Conservation (phyloP, 2,329 filamentous ascomycete species). For the Zymoseptoria ardabiliae region DNA sequence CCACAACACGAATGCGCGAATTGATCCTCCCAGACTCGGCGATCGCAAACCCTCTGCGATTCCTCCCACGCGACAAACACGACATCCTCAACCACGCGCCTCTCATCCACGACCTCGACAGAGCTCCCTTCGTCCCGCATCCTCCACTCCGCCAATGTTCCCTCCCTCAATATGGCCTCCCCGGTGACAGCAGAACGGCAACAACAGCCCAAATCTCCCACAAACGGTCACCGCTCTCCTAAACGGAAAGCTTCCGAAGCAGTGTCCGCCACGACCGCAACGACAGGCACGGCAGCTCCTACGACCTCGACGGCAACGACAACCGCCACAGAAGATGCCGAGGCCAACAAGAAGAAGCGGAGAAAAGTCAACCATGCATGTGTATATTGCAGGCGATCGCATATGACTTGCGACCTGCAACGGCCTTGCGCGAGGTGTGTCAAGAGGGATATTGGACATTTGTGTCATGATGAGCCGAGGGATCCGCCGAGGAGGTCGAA, state of each 20-base stretch:
- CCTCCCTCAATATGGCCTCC: background rate
- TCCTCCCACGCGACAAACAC: background rate
- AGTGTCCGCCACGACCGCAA: too few species aligned
- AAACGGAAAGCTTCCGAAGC: background rate
- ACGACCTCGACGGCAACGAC: background rate
- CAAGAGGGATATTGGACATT: conserved; percentile 95
- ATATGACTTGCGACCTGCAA: conserved; percentile 57
- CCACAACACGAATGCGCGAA: background rate
- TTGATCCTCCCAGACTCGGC: background rate
- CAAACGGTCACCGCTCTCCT: background rate
- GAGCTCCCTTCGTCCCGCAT: background rate
- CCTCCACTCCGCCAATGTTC: background rate
- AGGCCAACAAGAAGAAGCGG: background rate
- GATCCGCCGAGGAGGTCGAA: conserved; percentile 80
- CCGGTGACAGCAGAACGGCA: conserved; percentile 2
- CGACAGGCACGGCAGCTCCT: too few species aligned
- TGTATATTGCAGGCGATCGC: conserved; percentile 47
- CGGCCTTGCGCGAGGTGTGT: conserved; percentile 95
- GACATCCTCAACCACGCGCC: background rate
- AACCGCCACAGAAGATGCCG: background rate
- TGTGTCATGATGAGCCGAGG: conserved; percentile 95
- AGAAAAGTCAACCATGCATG: conserved; percentile 47
- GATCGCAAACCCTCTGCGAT: background rate
- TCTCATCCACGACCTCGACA: background rate
- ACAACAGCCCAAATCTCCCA: background rate